Evolutionary conservation across 2,329 filamentous ascomycete species (phyloP), one percentile per base, ranked within the genome.

Genomic region (Talaromyces verruculosus): DNA sequence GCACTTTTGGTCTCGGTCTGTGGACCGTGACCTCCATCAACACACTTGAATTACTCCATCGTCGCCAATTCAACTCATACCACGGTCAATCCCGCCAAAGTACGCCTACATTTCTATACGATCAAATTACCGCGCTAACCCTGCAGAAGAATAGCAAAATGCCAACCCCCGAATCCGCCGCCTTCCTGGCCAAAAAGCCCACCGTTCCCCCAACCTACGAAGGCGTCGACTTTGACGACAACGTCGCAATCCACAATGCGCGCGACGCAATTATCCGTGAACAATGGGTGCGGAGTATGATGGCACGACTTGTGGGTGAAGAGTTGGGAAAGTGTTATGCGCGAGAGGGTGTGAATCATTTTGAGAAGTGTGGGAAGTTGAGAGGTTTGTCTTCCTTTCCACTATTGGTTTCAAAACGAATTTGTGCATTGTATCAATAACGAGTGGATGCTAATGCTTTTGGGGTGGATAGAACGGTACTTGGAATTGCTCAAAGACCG

Each of bases 231-330:
- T 89, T 86, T 79, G 84, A 87, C 69, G 86, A 89, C 80, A 88
- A 86, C 75, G 79, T 82, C 68, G 85, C 85, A 57, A 78, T 89
- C 57, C 87, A 88, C 77, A 86, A 86, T 47, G 87, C 87, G 67
- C 86, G 88, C 72, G 87, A 89, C 72, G 83, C 87, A 7, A 85
- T 89, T 57, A 85, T 89, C 70, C 83, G 87, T 64, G 87, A 89
- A 77, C 87, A 89, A 73, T 89, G 87, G 87, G 86, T 89, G 65
- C 85, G 84, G 79, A 85, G 83, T 75, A 89, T 89, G 87, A 89
- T 89, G 87, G 84, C 86, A 65, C 79, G 87, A 68, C 77, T 89
- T 67, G 87, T 89, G 60, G 79, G 87, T 53, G 86, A 89, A 75
- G 87, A 89, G 79, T 81, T 89, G 83, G 85, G 85, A 71, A 89